Percentiles rank a stretch among this genome's conserved stretches.
phyloP scores from a whole-genome alignment of 2,329 filamentous ascomycete genomes.

The Colletotrichum siamense region DNA sequence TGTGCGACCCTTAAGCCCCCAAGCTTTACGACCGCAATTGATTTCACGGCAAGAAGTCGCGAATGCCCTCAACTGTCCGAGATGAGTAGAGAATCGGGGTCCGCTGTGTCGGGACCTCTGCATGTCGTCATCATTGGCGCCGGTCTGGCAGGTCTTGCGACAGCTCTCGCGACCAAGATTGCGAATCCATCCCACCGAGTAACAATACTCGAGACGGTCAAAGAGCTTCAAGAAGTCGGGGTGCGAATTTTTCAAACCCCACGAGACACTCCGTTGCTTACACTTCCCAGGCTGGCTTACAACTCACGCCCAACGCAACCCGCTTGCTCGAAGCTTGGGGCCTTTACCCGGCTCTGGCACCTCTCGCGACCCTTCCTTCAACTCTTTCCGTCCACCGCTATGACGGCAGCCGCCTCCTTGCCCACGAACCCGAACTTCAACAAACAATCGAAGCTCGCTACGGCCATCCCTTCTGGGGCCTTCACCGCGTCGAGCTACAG shows the following conservation, averaged over 20 bases:
- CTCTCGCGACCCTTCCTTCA: conserved; percentile 16
- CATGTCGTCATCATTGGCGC: conserved; percentile 20
- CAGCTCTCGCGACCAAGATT: conserved; percentile 15
- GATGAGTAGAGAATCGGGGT: background rate
- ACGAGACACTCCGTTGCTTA: background rate
- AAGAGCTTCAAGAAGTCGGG: conserved; percentile 25
- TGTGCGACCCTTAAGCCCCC: background rate
- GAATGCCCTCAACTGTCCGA: background rate
- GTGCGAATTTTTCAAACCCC: background rate
- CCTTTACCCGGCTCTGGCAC: conserved; percentile 5
- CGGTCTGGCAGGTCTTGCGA: conserved; percentile 14
- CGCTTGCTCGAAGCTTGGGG: conserved; percentile 20
- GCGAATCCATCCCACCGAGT: conserved; percentile 19
- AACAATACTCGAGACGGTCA: conserved; percentile 24
- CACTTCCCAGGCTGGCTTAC: conserved; percentile 20
- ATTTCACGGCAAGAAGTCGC: background rate
- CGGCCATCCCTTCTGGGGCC: conserved; percentile 46
- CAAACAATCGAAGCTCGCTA: conserved; percentile 8
- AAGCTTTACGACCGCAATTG: background rate
- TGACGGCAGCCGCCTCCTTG: conserved; percentile 23
- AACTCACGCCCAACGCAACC: conserved; percentile 24
- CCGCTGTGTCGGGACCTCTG: background rate
- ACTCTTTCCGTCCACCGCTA: conserved; percentile 24
- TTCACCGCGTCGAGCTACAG: conserved; percentile 57
- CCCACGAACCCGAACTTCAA: conserved; percentile 16